Evolutionary conservation across 495 filamentous ascomycete species (phyloP).

Genomic region (Gamarada debralockiae): DNA sequence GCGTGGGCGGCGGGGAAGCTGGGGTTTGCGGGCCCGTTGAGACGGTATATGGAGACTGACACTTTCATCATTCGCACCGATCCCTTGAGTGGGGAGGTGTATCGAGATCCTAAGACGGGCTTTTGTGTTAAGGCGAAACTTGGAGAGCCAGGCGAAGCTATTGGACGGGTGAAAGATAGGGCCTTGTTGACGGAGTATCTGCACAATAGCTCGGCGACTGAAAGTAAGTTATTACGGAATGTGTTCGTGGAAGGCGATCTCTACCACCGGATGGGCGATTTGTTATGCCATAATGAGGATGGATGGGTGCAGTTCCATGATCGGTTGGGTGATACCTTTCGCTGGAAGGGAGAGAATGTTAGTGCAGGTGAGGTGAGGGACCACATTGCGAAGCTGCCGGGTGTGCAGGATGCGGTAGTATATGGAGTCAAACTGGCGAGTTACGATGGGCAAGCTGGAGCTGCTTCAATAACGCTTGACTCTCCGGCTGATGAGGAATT

Average conservation of each 20-base stretch:
- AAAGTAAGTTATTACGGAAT: constrained; percentile 19
- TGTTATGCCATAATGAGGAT: constrained; percentile 16
- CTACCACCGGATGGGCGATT: constrained; percentile 24
- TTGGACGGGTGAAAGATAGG: constrained; percentile 24
- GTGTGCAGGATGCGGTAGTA: constrained; percentile 46
- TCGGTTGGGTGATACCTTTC: constrained; percentile 27
- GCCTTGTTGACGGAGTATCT: constrained; percentile 26
- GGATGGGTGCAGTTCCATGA: constrained; percentile 28
- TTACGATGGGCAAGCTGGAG: constrained; percentile 51
- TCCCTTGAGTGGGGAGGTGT: constrained; percentile 11
- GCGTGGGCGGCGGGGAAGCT: constrained; percentile 21
- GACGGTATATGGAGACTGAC: constrained; percentile 21
- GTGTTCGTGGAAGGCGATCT: constrained; percentile 25
- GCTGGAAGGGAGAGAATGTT: constrained; percentile 30
- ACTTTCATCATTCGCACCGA: constrained; percentile 20
- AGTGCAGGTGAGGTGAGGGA: constrained; percentile 32
- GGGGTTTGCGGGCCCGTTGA: constrained; percentile 21
- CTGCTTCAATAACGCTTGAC: constrained; percentile 44
- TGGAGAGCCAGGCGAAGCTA: constrained; percentile 23
- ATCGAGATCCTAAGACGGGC: constrained; percentile 21
- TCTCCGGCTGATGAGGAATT: constrained; percentile 30
- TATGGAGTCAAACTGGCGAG: constrained; percentile 46
- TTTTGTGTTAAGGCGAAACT: constrained; percentile 18
- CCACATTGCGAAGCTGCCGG: constrained; percentile 41
- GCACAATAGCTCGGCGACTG: constrained; percentile 20